These are phyloP conservation scores for Camellia granthamiana DNA, from an alignment of 148 eudicot genomes.

Conservation along the genomic window DNA sequence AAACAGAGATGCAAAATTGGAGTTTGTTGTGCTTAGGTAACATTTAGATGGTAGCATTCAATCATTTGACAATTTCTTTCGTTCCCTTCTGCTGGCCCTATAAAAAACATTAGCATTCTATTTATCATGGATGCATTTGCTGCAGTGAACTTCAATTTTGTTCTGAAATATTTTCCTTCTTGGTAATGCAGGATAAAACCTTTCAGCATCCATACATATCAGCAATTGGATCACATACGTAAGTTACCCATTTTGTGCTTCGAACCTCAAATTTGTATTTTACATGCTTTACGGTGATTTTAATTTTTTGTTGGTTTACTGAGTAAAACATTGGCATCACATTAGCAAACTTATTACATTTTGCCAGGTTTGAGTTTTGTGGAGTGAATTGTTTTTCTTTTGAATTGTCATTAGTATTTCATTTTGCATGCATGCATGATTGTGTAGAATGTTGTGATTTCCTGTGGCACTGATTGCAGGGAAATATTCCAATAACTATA, in stretches of 20 bases:
- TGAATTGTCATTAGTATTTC: not conserved
- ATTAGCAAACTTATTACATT: not conserved
- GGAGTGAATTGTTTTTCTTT: not conserved
- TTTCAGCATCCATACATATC: constrained; percentile 88
- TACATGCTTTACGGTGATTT: not conserved
- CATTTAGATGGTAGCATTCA: not conserved
- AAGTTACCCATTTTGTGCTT: constrained; percentile 26
- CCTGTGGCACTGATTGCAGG: not conserved
- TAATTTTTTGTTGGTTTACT: constrained; percentile 1
- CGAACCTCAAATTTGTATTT: not conserved
- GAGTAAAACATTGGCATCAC: not conserved
- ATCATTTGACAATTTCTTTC: not conserved
- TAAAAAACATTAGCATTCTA: not conserved
- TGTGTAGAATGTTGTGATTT: not conserved
- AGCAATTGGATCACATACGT: constrained; percentile 93
- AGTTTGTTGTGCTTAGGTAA: not conserved
- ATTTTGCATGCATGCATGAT: not conserved
- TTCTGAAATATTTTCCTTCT: constrained; percentile 14
- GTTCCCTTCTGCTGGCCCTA: not conserved
- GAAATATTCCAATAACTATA: not conserved
- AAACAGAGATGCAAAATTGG: not conserved
- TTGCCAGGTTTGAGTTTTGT: not conserved
- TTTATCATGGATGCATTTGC: constrained; percentile 2
- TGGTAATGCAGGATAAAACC: constrained; percentile 78
- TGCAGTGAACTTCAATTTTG: constrained; percentile 3